A percentile compares a stretch with the other conserved stretches of the same genome.
These are phyloP conservation scores for Discostella pseudostelligera DNA, from an alignment of 108 stramenopile genomes.

Conservation along the genomic window DNA sequence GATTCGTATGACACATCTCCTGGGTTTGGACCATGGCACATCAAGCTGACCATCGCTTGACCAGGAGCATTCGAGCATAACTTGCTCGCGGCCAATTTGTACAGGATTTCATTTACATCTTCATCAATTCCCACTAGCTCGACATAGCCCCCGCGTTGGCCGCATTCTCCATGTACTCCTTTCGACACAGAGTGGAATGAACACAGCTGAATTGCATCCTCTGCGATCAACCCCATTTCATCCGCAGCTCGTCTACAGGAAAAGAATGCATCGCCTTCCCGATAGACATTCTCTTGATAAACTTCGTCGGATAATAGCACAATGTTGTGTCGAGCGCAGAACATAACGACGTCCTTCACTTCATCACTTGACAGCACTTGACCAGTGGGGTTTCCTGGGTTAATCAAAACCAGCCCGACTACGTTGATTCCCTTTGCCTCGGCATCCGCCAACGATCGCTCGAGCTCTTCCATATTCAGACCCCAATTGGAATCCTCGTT, in stretches of 20 bases:
- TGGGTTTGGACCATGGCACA: constrained; percentile 85
- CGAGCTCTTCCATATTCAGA: constrained; percentile 72
- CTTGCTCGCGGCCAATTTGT: constrained; percentile 87
- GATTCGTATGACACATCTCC: constrained; percentile 72
- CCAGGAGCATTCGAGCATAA: constrained; percentile 90
- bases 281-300: constrained; percentile 95
- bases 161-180: constrained; percentile 96
- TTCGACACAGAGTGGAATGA: constrained; percentile 95
- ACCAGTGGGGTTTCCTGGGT: constrained; percentile 98
- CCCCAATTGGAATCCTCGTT: constrained; percentile 87
- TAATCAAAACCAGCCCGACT: constrained; percentile 92
- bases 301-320: constrained; percentile 96
- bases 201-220: constrained; percentile 80
- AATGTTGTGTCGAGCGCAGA: constrained; percentile 82
- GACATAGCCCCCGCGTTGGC: constrained; percentile 95
- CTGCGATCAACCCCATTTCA: constrained; percentile 66
- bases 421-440: constrained; percentile 58
- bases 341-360: constrained; percentile 78
- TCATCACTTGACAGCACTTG: constrained; percentile 75
- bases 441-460: constrained; percentile 70
- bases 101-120: constrained; percentile 84
- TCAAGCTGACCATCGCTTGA: constrained; percentile 90
- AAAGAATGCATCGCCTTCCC: constrained; percentile 61
- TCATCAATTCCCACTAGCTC: constrained; percentile 83
- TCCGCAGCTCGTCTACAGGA: constrained; percentile 82